Base-by-base conservation (phyloP, 2,329 filamentous ascomycete species). In the Aureobasidium mangrovei region DNA sequence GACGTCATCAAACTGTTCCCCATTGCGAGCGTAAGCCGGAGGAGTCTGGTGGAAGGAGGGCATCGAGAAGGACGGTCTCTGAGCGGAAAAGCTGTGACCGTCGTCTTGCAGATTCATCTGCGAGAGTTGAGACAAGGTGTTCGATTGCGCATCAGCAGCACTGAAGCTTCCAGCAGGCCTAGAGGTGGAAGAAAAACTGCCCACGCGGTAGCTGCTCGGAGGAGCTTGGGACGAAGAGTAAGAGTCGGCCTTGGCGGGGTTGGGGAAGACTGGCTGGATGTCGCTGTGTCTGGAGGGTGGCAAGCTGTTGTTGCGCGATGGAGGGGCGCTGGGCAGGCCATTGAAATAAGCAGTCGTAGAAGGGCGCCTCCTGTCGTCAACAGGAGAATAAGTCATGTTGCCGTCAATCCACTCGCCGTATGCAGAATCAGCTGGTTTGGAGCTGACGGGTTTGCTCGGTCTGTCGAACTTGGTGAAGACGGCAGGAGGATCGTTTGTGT, bases 281-380 rank as follows among this genome's bases (percentile, higher is more conserved):
- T 69, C 69, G 8, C 72, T 69, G 54, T 80, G 76, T 45, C 78
- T 74, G 35, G 81, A 81, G 2, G 80, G 74, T 42, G 81, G 78
- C 44, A 80, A 68, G 64, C 74, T 81, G 40, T 72, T 69, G 56
- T 81, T 80, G 57, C 78, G 73, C n/a, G 79, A 76, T 3, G 71
- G 65, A 18, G 72, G 68, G 45, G 70, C 70, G 45, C 74, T 75
- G 1, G 67, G 60, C 42, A 69, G 67, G 8, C 60, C 61, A 4
- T 41, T 12, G 49, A 68, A 69, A 48, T 61, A 64, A 39, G 65
- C 57, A 49, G 70, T 70, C 10, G 63, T 60, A 41, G 66, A 67
- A 26, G 51, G 43, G 28, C 58, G 57, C 27, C 56, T 48, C 28
- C 56, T 54, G 4, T 60, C 59, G 8, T 60, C 58, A 4, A 56